Evolutionary conservation across 352 stramenopile genomes (phyloP).

Genomic region (Pythium rhizo-oryzae): DNA sequence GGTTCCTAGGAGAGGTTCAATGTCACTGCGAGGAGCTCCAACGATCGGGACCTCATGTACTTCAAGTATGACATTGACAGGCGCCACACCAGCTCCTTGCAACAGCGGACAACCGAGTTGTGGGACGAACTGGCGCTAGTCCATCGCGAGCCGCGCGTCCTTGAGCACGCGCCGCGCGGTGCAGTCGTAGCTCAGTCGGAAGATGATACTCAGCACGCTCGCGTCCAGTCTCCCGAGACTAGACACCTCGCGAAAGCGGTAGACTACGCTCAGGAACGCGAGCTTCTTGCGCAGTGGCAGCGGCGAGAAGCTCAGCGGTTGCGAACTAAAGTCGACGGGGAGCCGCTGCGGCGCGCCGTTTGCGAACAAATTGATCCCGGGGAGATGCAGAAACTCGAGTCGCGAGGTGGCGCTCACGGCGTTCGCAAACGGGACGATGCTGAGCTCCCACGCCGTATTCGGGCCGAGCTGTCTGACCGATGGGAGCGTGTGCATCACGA

Average conservation of each 20-base stretch:
- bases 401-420: conserved; percentile 1
- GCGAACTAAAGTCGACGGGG: not conserved
- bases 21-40: too few relatives aligned
- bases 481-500: not conserved
- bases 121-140: not conserved
- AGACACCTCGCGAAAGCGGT: not conserved
- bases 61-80: too few relatives aligned
- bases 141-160: conserved; percentile 1
- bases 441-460: not conserved
- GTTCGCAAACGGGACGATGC: not conserved
- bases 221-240: conserved; percentile 14
- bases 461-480: not conserved
- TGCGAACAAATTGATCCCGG: conserved; percentile 1
- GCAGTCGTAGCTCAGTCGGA: conserved; percentile 5
- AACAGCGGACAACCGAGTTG: too few relatives aligned
- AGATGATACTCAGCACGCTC: conserved; percentile 15
- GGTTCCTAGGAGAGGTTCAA: too few relatives aligned
- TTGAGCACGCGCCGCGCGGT: conserved; percentile 11
- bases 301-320: conserved; percentile 7
- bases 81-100: too few relatives aligned
- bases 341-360: not conserved
- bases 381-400: conserved; percentile 14
- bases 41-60: too few relatives aligned
- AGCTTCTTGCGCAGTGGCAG: conserved; percentile 18
- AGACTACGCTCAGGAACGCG: conserved; percentile 22